Evolutionary conservation across 148 eudicot species (phyloP), one percentile per base, ranked within the genome.

Genomic region (Chenopodium suecicum): DNA sequence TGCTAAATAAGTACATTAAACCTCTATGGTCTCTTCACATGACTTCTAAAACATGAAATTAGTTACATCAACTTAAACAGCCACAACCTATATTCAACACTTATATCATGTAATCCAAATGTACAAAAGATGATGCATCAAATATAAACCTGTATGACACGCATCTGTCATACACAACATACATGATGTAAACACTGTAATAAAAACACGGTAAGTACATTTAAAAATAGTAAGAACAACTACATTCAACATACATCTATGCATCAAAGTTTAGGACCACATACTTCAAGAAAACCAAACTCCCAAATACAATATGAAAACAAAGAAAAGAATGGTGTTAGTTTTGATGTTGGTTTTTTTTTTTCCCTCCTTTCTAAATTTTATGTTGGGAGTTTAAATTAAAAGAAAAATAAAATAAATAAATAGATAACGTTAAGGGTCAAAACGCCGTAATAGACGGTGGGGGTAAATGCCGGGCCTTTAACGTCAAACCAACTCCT

Each of bases 401-500:
- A 74, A 48, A 25, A 27, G 5, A 27, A 63, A 31, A 31, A 31
- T 34, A 46, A 50, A 63, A 72, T 37, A 4, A 41, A 60, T 8
- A 74, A 64, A n/a, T 25, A 17, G 56, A 20, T 16, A 37, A n/a
- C 52, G 64, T 79, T 71, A 14, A n/a, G 27, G 25, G 75, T 56
- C 10, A 70, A 79, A 70, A 60, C 71, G 31, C 63, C 81, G 72
- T 77, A 77, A 70, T 71, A 60, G 60, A 60, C 65, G 64, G 74
- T 68, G 70, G 48, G 1, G 1, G 0, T 41, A 31, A 66, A 27
- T 74, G 77, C 70, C 70, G 70, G 71, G 52, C 86, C 83, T 80
- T 75, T 65, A 79, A 75, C 72, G 75, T 79, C 86, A 83, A 74
- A 79, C 63, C 63, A 34, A 25, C n/a, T 62, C 2, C 10, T 5